phyloP scores from a whole-genome alignment of 257 asterid genomes.

The Forsythia suspensa region DNA sequence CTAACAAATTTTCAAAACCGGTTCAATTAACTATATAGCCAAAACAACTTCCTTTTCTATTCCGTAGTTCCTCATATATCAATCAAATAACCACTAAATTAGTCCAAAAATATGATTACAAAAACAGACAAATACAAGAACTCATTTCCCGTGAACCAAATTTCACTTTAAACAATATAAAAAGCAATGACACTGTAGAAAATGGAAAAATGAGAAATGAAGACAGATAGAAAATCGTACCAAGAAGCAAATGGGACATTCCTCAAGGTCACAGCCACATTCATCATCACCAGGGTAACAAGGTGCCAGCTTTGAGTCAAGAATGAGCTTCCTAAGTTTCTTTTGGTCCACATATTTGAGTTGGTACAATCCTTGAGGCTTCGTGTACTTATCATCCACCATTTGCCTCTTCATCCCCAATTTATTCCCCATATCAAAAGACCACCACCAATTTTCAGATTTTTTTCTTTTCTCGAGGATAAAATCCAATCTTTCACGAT shows the following conservation, averaged over 20 bases:
- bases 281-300: conserved; percentile 99
- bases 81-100: not conserved
- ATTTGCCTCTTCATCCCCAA: conserved; percentile 92
- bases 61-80: not conserved
- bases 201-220: not conserved
- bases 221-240: conserved; percentile 36
- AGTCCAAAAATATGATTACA: not conserved
- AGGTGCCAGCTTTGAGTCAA: conserved; percentile 94
- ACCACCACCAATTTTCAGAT: conserved; percentile 26
- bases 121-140: not conserved
- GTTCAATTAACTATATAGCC: not conserved
- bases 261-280: conserved; percentile 75
- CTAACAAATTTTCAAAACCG: not conserved
- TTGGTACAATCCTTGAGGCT: conserved; percentile 98
- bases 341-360: conserved; percentile 95
- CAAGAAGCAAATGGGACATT: conserved; percentile 99
- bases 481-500: conserved; percentile 29
- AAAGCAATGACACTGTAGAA: not conserved
- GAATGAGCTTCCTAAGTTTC: conserved; percentile 94
- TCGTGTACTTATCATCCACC: conserved; percentile 98
- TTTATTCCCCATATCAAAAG: conserved; percentile 80
- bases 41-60: not conserved
- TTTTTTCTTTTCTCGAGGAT: not conserved
- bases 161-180: not conserved
- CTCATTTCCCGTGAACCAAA: not conserved